These are phyloP conservation scores for Fusarium sp. DNA, from an alignment of 2,329 filamentous ascomycete species.

Conservation along the genomic window DNA sequence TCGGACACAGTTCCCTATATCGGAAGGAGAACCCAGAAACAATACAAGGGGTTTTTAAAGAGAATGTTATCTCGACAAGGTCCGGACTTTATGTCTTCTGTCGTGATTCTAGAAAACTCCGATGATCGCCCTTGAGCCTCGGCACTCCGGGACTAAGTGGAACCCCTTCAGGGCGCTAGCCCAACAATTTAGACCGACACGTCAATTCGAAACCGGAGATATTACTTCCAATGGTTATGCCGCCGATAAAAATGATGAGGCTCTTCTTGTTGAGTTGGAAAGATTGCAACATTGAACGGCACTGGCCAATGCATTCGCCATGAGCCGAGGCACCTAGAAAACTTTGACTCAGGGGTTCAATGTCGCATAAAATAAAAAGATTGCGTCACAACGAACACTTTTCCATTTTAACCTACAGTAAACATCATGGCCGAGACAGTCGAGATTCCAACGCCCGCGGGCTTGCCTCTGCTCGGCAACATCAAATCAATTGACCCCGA, in stretches of 20 bases:
- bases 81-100: background rate
- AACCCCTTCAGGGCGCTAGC: background rate
- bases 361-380: background rate
- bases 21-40: no score
- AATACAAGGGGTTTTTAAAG: no score
- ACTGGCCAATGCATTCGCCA: background rate
- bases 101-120: background rate
- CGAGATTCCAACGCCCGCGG: slow-evolving; percentile 70
- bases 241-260: slow-evolving; percentile 1
- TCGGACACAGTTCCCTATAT: no score
- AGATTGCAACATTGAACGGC: background rate
- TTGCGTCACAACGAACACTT: background rate
- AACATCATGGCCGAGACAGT: slow-evolving; percentile 38
- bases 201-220: background rate
- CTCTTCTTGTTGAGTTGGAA: background rate
- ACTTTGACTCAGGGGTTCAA: background rate
- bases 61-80: background rate
- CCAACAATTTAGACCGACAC: background rate
- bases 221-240: background rate
- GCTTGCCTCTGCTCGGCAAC: slow-evolving; percentile 74
- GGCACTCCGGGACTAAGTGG: background rate
- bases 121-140: background rate
- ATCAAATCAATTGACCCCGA: slow-evolving; percentile 68
- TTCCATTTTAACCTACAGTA: background rate
- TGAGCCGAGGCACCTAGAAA: background rate